Conservation (phyloP, 371 early-diverging fungal species). For the Mortierella sp. region DNA sequence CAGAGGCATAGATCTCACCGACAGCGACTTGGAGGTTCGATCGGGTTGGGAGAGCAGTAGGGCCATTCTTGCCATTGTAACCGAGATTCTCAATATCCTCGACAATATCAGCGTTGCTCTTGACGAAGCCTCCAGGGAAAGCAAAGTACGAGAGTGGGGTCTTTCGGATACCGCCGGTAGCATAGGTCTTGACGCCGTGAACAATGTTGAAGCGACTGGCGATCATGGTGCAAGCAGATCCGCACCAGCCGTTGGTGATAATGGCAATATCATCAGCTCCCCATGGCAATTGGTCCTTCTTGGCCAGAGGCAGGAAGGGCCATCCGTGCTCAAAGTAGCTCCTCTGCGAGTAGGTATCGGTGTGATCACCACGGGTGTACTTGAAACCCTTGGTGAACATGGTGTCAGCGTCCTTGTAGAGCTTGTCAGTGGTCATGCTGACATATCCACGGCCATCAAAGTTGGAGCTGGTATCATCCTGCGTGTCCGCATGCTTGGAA, state of each 20-base stretch:
- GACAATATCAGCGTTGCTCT: conserved; percentile 28
- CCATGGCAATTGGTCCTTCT: conserved; percentile 22
- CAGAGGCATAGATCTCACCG: conserved; percentile 43
- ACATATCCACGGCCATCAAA: conserved; percentile 31
- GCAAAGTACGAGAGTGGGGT: conserved; percentile 41
- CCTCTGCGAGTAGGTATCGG: conserved; percentile 27
- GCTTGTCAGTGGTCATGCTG: conserved; percentile 14
- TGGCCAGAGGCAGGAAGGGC: conserved; percentile 38
- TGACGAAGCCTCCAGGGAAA: conserved; percentile 52
- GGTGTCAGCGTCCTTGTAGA: conserved; percentile 30
- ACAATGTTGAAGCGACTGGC: conserved; percentile 24
- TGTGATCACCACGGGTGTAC: conserved; percentile 18
- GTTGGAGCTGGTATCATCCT: conserved; percentile 1
- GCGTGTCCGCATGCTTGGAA: conserved; percentile 24
- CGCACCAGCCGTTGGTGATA: conserved; percentile 46
- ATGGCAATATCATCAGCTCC: conserved; percentile 43
- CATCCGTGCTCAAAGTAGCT: conserved; percentile 26
- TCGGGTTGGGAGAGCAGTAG: conserved; percentile 9
- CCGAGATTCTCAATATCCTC: conserved; percentile 19
- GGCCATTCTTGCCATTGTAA: conserved; percentile 27
- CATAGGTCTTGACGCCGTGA: conserved; percentile 35
- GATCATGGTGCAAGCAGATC: conserved; percentile 48
- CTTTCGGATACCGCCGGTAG: conserved; percentile 28
- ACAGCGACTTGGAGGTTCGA: conserved; percentile 11
- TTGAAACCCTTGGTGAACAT: conserved; percentile 44